Conservation (phyloP, 2,329 filamentous ascomycete species). For the Ascochyta pisi region DNA sequence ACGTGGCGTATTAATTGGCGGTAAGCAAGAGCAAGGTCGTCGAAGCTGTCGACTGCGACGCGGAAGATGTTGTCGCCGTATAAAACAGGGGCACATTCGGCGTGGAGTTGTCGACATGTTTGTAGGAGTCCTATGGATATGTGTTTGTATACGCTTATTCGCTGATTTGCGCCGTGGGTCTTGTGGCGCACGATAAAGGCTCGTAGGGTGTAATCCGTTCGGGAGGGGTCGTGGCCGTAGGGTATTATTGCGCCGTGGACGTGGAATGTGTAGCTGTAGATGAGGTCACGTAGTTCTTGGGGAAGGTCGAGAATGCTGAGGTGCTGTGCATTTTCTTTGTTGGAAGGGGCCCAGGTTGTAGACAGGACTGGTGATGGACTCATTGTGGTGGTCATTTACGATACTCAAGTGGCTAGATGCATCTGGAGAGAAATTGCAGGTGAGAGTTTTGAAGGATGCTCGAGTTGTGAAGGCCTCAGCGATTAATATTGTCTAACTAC, state of each 20-base stretch:
- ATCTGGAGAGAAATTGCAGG: too few relatives aligned
- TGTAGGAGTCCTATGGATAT: constrained; percentile 38
- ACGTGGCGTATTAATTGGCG: too few relatives aligned
- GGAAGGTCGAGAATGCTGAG: constrained; percentile 41
- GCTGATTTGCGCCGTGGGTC: constrained; percentile 31
- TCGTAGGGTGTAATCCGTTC: constrained; percentile 9
- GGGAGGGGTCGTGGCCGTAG: constrained; percentile 28
- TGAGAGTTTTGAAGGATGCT: not conserved
- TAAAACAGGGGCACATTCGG: constrained; percentile 50
- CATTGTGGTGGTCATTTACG: not conserved
- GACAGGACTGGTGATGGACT: not conserved
- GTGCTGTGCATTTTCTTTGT: constrained; percentile 18
- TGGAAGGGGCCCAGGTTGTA: constrained; percentile 31
- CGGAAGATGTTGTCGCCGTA: too few relatives aligned
- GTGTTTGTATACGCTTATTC: constrained; percentile 22
- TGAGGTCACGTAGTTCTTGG: constrained; percentile 38
- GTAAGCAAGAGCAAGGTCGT: too few relatives aligned
- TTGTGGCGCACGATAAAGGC: constrained; percentile 35
- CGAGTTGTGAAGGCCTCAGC: too few relatives aligned
- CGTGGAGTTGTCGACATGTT: constrained; percentile 52
- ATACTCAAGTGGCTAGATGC: not conserved
- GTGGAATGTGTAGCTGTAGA: constrained; percentile 33
- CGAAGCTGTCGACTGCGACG: too few relatives aligned
- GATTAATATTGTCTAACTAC: too few relatives aligned
- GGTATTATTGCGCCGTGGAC: constrained; percentile 40